These are phyloP conservation scores for Ilex asprella DNA, from an alignment of 257 asterid species.

Conservation along the genomic window DNA sequence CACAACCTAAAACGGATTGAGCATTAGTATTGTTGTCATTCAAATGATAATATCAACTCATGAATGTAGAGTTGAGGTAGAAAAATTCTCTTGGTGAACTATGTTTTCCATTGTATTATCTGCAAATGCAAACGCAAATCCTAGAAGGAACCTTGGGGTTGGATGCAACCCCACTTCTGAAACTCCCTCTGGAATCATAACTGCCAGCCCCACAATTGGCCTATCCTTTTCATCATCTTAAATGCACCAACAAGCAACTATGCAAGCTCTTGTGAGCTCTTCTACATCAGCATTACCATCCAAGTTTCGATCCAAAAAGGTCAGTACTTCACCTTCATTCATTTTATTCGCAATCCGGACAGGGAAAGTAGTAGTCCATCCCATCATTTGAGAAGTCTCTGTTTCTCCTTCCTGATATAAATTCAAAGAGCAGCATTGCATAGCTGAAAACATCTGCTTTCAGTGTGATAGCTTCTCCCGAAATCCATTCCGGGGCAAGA, in stretches of 20 bases:
- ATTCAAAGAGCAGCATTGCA: constrained; percentile 46
- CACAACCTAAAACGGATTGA: too few species aligned
- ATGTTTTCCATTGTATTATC: too few species aligned
- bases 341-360: constrained; percentile 18
- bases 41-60: too few species aligned
- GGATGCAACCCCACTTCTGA: constrained; percentile 34
- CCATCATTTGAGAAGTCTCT: constrained; percentile 25
- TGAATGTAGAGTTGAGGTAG: too few species aligned
- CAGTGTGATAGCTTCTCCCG: constrained; percentile 38
- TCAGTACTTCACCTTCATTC: constrained; percentile 24
- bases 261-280: constrained; percentile 35
- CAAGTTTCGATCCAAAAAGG: constrained; percentile 29
- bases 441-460: constrained; percentile 47
- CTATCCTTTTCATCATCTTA: constrained; percentile 38
- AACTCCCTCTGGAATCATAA: constrained; percentile 42
- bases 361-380: constrained; percentile 27
- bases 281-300: constrained; percentile 18
- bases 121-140: too few species aligned
- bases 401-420: constrained; percentile 42
- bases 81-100: too few species aligned
- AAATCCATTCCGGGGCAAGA: constrained; percentile 44
- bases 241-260: constrained; percentile 41
- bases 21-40: too few species aligned
- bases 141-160: constrained; percentile 10
- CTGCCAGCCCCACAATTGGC: constrained; percentile 47